These are phyloP conservation scores for Schizosaccharomyces japonicus DNA, from an alignment of 805 yeast species.

Conservation along the genomic window DNA sequence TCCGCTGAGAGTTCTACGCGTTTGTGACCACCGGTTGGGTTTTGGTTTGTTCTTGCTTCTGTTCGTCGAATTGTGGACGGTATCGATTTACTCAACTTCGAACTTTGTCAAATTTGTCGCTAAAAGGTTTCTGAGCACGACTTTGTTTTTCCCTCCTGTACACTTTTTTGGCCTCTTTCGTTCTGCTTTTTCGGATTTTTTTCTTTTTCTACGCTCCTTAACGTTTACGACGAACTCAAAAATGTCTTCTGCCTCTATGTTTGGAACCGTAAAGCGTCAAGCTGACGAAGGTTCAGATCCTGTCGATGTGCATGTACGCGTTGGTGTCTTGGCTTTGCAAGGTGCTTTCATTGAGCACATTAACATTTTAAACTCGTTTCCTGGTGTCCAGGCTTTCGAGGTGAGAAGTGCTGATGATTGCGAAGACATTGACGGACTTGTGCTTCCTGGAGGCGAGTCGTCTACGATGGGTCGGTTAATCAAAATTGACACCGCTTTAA, in stretches of 20 bases:
- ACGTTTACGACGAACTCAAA: neutral
- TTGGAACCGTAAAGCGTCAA: neutral
- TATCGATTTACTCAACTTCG: too few species aligned
- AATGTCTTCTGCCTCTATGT: conserved; percentile 1
- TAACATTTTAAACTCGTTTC: conserved; percentile 20
- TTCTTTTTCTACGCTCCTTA: neutral
- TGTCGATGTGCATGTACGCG: neutral
- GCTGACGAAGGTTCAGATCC: neutral
- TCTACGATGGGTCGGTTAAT: conserved; percentile 9
- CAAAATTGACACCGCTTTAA: neutral
- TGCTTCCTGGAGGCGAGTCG: conserved; percentile 34
- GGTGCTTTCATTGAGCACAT: conserved; percentile 60
- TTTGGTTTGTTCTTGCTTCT: too few species aligned
- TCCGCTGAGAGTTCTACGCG: too few species aligned
- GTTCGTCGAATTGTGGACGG: too few species aligned
- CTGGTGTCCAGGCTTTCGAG: conserved; percentile 14
- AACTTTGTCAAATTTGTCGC: too few species aligned
- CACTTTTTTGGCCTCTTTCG: too few species aligned
- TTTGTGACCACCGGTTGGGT: too few species aligned
- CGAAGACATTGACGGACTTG: conserved; percentile 28
- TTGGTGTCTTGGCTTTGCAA: conserved; percentile 40
- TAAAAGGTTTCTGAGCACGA: too few species aligned
- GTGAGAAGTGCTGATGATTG: conserved; percentile 34
- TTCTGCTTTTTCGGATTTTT: too few species aligned
- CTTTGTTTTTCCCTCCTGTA: too few species aligned